phyloP scores from a whole-genome alignment of 768 basidiomycete species.

The Mycena amicta region DNA sequence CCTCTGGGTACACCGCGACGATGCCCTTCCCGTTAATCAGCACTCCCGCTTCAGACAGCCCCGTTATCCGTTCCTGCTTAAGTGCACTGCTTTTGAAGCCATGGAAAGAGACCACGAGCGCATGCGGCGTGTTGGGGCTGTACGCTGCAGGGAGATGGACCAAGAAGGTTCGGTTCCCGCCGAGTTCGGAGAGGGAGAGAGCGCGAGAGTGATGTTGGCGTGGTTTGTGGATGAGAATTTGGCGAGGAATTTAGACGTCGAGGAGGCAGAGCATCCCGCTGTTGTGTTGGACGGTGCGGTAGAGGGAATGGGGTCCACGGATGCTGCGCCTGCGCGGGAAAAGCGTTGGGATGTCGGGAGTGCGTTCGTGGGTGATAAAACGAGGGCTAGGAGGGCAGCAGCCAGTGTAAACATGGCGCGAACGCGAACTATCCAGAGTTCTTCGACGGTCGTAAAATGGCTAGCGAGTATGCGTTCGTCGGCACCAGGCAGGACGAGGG shows the following conservation, averaged over 20 bases:
- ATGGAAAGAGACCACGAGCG: conserved; percentile 17
- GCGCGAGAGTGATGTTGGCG: conserved; percentile 10
- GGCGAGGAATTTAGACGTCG: neutral
- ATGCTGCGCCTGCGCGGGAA: neutral
- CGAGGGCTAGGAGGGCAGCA: neutral
- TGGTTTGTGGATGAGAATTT: conserved; percentile 8
- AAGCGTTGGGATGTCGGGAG: neutral
- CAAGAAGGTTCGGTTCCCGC: conserved; percentile 21
- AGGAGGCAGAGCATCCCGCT: neutral
- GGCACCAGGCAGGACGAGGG: neutral
- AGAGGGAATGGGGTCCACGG: neutral
- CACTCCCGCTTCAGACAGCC: conserved; percentile 16
- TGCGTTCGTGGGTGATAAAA: neutral
- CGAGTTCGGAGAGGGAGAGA: neutral
- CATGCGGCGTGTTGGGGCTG: conserved; percentile 5
- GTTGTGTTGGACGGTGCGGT: neutral
- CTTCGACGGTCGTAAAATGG: too few species aligned
- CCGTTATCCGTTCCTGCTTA: conserved; percentile 19
- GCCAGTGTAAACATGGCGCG: neutral
- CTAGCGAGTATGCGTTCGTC: neutral
- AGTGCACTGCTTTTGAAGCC: conserved; percentile 16
- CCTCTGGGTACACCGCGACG: conserved; percentile 20
- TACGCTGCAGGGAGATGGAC: conserved; percentile 17
- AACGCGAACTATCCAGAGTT: too few species aligned
- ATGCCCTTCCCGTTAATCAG: conserved; percentile 18